Conservation (phyloP, 2,329 filamentous ascomycete genomes). For the Spiromastix sp. region DNA sequence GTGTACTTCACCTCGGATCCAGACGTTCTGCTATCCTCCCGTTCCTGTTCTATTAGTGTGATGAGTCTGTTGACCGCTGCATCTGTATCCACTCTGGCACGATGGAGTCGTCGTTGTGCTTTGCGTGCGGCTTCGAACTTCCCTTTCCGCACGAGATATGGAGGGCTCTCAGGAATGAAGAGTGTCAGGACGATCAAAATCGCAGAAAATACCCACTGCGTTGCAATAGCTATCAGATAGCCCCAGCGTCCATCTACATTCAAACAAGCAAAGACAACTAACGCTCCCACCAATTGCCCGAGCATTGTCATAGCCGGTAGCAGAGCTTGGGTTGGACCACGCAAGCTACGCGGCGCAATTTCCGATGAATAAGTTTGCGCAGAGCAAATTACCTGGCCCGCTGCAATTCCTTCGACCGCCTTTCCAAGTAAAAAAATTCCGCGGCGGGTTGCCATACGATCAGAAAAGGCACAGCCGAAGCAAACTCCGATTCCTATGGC, state of each 20-base stretch:
- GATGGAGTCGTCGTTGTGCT: slow-evolving; percentile 42
- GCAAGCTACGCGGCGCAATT: slow-evolving; percentile 36
- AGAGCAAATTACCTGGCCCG: slow-evolving; percentile 36
- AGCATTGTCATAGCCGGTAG: slow-evolving; percentile 41
- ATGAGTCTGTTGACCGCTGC: slow-evolving; percentile 24
- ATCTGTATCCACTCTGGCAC: slow-evolving; percentile 25
- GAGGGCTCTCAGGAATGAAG: slow-evolving; percentile 42
- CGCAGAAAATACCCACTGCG: slow-evolving; percentile 35
- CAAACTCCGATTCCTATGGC: slow-evolving; percentile 28
- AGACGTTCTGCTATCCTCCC: slow-evolving; percentile 30
- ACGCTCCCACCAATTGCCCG: slow-evolving; percentile 38
- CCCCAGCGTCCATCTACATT: slow-evolving; percentile 18
- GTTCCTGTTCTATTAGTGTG: slow-evolving; percentile 38
- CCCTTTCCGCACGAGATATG: slow-evolving; percentile 37
- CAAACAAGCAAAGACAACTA: slow-evolving; percentile 30
- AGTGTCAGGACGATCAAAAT: slow-evolving; percentile 34
- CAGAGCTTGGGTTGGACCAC: slow-evolving; percentile 39
- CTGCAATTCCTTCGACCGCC: slow-evolving; percentile 35
- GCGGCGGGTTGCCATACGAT: slow-evolving; percentile 20
- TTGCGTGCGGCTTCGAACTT: slow-evolving; percentile 31
- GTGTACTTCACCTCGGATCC: slow-evolving; percentile 20
- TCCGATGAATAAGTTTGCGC: slow-evolving; percentile 43
- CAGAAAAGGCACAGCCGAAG: slow-evolving; percentile 23
- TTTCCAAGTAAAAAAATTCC: slow-evolving; percentile 37
- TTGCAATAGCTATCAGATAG: slow-evolving; percentile 31